A percentile compares a stretch with the other conserved stretches of the same genome.
These are phyloP conservation scores for Brachypodium distachyon DNA, from an alignment of 202 grass and related monocot species.

Conservation along the genomic window DNA sequence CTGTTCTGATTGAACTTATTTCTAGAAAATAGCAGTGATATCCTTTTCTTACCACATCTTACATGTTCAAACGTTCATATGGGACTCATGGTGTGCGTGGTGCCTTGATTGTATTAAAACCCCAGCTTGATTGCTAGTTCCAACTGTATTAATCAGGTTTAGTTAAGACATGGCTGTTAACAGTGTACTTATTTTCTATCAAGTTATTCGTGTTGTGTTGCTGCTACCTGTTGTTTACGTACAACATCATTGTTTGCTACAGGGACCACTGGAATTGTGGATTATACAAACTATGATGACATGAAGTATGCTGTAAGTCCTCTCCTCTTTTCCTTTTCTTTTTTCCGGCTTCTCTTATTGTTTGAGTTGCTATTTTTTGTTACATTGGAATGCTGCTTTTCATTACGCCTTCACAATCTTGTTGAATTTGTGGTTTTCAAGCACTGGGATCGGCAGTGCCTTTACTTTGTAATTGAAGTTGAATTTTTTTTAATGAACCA, in stretches of 20 bases:
- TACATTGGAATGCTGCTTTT: neutral
- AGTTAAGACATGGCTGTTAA: neutral
- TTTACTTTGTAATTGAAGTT: neutral
- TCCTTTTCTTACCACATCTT: neutral
- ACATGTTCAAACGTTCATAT: neutral
- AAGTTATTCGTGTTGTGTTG: neutral
- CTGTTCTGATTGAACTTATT: neutral
- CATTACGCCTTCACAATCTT: neutral
- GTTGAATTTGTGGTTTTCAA: neutral
- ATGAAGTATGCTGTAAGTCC: slow-evolving; percentile 78
- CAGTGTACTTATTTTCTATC: neutral
- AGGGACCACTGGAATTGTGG: slow-evolving; percentile 67
- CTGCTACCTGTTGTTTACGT: neutral
- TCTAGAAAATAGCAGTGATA: neutral
- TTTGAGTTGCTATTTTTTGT: neutral
- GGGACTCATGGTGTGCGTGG: neutral
- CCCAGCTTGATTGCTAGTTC: neutral
- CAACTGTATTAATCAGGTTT: neutral
- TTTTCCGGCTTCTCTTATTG: neutral
- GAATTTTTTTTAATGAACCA: neutral
- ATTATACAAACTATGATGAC: slow-evolving; percentile 84
- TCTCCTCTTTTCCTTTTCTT: neutral
- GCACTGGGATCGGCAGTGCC: neutral
- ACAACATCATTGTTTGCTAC: slow-evolving; percentile 7
- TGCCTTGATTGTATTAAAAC: neutral